A percentile compares a stretch with the other conserved stretches of the same genome.
Evolutionary conservation across 1,284 basidiomycete species (phyloP).

Genomic region (Rhodotorula glutinis): DNA sequence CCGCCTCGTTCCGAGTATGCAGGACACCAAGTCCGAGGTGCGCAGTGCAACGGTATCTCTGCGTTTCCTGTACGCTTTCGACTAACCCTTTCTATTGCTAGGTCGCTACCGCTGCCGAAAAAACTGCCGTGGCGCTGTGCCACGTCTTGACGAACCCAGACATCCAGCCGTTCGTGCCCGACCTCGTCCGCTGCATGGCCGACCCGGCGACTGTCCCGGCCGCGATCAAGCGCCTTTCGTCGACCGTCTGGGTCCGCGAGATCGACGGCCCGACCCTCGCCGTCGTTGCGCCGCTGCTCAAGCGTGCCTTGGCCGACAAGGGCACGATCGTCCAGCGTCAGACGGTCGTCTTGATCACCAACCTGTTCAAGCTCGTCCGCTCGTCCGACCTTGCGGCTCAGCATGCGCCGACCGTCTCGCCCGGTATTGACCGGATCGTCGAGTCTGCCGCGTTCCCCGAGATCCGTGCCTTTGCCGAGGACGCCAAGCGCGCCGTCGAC

Average conservation of each 20-base stretch:
- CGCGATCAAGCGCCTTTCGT: conserved; percentile 93
- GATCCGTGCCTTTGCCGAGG: conserved; percentile 80
- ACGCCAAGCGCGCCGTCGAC: conserved; percentile 41
- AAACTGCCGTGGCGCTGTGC: conserved; percentile 91
- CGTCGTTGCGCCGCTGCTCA: conserved; percentile 87
- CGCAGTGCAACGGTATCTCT: conserved; percentile 33
- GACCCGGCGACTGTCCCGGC: conserved; percentile 77
- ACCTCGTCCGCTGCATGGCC: conserved; percentile 86
- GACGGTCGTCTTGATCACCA: conserved; percentile 91
- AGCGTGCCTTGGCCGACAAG: conserved; percentile 90
- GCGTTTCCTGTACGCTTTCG: neutral
- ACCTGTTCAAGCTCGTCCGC: conserved; percentile 95
- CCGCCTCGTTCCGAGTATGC: conserved; percentile 85
- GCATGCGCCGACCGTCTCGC: conserved; percentile 83
- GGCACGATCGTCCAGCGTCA: conserved; percentile 71
- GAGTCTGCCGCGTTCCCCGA: conserved; percentile 94
- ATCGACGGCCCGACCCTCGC: conserved; percentile 94
- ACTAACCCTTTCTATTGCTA: conserved; percentile 44
- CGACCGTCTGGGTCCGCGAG: conserved; percentile 94
- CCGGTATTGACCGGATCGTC: conserved; percentile 88
- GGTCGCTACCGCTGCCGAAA: conserved; percentile 84
- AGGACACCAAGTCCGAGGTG: conserved; percentile 95
- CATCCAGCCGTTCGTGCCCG: conserved; percentile 81
- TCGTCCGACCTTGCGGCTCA: conserved; percentile 84
- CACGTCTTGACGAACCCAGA: conserved; percentile 91